Percentiles rank a stretch among this genome's conserved stretches.
These are phyloP conservation scores for Pichia sp. DNA, from an alignment of 1,139 yeast genomes.

Conservation along the genomic window DNA sequence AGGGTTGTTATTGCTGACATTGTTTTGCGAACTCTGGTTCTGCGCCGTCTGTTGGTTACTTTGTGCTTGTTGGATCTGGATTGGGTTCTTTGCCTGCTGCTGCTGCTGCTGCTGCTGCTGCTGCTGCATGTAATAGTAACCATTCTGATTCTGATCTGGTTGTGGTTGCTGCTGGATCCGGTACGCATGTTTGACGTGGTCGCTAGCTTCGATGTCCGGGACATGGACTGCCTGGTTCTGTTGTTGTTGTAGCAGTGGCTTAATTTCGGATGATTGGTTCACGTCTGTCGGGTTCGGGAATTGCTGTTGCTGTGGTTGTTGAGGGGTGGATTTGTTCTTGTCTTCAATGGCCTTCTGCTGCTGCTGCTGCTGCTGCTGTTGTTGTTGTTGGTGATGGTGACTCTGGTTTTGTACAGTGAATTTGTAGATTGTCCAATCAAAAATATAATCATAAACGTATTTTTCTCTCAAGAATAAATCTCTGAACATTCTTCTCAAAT, in stretches of 20 bases:
- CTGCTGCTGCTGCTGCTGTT: conserved; percentile 29
- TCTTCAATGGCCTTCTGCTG: conserved; percentile 19
- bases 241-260: conserved; percentile 31
- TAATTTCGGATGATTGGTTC: conserved; percentile 20
- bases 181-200: conserved; percentile 17
- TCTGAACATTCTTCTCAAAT: conserved; percentile 82
- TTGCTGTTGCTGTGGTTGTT: conserved; percentile 17
- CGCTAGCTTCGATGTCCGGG: conserved; percentile 29
- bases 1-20: conserved; percentile 27
- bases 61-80: conserved; percentile 10
- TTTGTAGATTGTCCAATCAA: conserved; percentile 95
- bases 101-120: conserved; percentile 19
- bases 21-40: conserved; percentile 9
- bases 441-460: conserved; percentile 88
- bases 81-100: conserved; percentile 12
- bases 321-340: conserved; percentile 1
- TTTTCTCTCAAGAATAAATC: conserved; percentile 86
- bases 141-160: conserved; percentile 17
- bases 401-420: conserved; percentile 65
- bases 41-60: conserved; percentile 1
- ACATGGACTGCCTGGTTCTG: conserved; percentile 31
- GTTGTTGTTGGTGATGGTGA: conserved; percentile 41
- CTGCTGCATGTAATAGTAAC: conserved; percentile 18
- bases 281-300: conserved; percentile 15
- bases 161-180: conserved; percentile 21